These are phyloP conservation scores for Magnolia sinica DNA, from an alignment of 164 flowering plant genomes.

Conservation along the genomic window DNA sequence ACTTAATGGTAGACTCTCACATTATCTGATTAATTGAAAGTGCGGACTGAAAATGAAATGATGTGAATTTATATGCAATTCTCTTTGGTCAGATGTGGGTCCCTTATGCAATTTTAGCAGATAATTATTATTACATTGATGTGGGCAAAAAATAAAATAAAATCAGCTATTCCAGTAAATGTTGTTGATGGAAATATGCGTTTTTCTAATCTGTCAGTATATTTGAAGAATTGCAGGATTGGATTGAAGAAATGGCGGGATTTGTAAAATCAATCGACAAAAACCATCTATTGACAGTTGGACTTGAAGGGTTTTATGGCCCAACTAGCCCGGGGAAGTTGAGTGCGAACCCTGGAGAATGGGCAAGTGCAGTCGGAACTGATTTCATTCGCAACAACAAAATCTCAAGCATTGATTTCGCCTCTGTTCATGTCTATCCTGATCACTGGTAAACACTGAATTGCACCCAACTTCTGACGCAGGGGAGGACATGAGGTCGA, in stretches of 20 bases:
- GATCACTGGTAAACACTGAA: constrained; percentile 67
- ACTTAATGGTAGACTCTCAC: too few relatives aligned
- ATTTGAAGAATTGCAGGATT: constrained; percentile 55
- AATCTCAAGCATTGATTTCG: constrained; percentile 62
- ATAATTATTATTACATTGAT: too few relatives aligned
- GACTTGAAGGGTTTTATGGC: constrained; percentile 94
- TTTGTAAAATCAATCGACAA: constrained; percentile 78
- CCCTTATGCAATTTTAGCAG: background rate
- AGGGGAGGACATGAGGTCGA: too few relatives aligned
- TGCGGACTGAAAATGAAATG: background rate
- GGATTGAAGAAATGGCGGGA: constrained; percentile 86
- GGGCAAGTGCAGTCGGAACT: constrained; percentile 69
- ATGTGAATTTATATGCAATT: background rate
- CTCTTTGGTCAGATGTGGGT: background rate
- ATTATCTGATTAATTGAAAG: background rate
- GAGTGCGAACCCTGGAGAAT: constrained; percentile 64
- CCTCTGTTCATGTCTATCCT: constrained; percentile 85
- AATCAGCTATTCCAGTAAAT: too few relatives aligned
- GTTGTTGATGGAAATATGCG: background rate
- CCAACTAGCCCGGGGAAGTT: constrained; percentile 52
- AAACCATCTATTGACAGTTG: constrained; percentile 74
- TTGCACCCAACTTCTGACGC: background rate
- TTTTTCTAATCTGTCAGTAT: background rate
- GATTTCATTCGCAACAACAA: constrained; percentile 74
- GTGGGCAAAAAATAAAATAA: too few relatives aligned